Evolutionary conservation across 139 green algal genomes (phyloP), one percentile per base, ranked within the genome.

Genomic region (Chlamydomonas incerta): DNA sequence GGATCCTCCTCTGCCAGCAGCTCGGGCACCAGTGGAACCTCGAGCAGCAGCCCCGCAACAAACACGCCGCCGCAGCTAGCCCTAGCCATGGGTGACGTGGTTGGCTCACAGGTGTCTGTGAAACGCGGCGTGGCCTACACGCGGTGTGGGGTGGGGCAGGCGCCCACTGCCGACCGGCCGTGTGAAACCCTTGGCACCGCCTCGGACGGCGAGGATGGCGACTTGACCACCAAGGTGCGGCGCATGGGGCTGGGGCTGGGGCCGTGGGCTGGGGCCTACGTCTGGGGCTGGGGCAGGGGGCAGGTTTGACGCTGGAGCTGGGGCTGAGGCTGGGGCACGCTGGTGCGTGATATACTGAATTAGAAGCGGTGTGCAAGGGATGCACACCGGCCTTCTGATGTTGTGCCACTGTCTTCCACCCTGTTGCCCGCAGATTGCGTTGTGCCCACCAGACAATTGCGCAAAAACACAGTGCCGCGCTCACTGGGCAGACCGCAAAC

Each of bases 401-500:
- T n/a, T n/a, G n/a, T n/a, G n/a, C n/a, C n/a, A n/a, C n/a, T n/a
- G n/a, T n/a, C n/a, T n/a, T n/a, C n/a, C n/a, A n/a, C n/a, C n/a
- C n/a, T n/a, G n/a, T n/a, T n/a, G 2, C 11, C 20, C 73, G 14
- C 52, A 80, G 73, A 80, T 80, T 28, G 57, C 74, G 33, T 34
- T 81, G 55, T 81, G 74, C 57, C 74, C 74, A 0, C 55, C 74
- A 0, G 57, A 57, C 57, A 15, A 70, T 57, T 81, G 74, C 74
- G 57, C 74, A 23, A 37, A 58, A 13, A 81, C 74, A 3, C 74
- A 81, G 57, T 81, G 74, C 57, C 74, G 57, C 0, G 34, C 57
- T 3, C 74, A 81, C 57, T 71, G 57, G 74, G 57, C 74, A 23
- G 74, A 71, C 57, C 74, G 74, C 55, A 81, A 81, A 57, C 57